Base-by-base conservation (phyloP, 2,329 filamentous ascomycete species). In the Aspergillus uvarum region DNA sequence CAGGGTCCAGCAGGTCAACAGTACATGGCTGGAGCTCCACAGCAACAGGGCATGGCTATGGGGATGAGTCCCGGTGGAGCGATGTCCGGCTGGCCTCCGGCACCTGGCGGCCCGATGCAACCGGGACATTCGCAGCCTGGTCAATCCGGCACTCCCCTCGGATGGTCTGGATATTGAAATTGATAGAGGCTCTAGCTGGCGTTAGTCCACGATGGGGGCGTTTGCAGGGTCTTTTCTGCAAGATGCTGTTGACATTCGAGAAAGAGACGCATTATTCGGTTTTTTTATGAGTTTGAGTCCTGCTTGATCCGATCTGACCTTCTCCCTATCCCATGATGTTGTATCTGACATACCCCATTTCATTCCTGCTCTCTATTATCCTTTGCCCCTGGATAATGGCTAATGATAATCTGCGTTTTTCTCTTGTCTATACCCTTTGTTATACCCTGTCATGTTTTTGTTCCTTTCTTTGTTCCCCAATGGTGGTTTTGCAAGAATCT, bases 101-200 rank as follows among this genome's bases (percentile, higher is more conserved):
- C 68, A 1, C 69, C 74, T n/a, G 71, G 71, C 51, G 70, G 68
- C 16, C 69, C 68, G 26, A 72, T 77, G 67, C 75, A 74, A 58
- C 71, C 75, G 5, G 73, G 72, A 52, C 75, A 77, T 52, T 70
- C 74, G 14, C 76, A 76, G 54, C 70, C 69, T 29, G 75, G 74
- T 48, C 72, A 76, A 62, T 73, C 74, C 38, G 74, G 74, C 47
- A 73, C 70, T 62, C 72, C 74, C 53, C 64, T 76, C 16, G 74
- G 75, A 52, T 77, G 75, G 71, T 76, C 75, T 49, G 69, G 70
- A 49, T 77, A 77, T 64, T 77, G 47, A 63, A 57, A 24, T 32
- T 52, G 47, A 51, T 51, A 59, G 44, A 48, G 54, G 64, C 58
- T 42, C 61, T 62, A 59, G 59, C 60, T 54, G 66, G 69, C 68